Conservation (phyloP, 2,329 filamentous ascomycete genomes). For the Catunica adiposa region DNA sequence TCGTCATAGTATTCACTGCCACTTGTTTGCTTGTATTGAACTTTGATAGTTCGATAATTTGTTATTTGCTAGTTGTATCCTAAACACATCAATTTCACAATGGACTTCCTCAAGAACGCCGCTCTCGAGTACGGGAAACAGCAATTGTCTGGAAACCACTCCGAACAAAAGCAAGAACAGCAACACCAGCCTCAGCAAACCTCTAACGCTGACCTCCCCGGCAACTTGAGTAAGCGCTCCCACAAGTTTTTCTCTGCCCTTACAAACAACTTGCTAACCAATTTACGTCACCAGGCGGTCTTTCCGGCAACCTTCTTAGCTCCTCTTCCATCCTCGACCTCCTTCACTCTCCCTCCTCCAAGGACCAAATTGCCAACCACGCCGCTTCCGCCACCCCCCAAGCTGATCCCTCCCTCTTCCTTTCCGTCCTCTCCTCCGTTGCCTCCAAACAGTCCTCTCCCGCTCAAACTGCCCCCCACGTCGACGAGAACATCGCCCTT, state of each 20-base stretch:
- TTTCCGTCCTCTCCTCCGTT: slow-evolving; percentile 30
- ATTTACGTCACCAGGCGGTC: slow-evolving; percentile 4
- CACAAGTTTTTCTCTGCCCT: not conserved
- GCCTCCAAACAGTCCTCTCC: slow-evolving; percentile 33
- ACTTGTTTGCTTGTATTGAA: no score
- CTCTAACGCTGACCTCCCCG: slow-evolving; percentile 4
- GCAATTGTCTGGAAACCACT: slow-evolving; percentile 6
- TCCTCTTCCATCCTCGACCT: slow-evolving; percentile 13
- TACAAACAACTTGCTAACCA: not conserved
- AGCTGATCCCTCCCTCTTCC: slow-evolving; percentile 33
- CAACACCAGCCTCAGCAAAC: slow-evolving; percentile 3
- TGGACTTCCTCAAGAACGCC: slow-evolving; percentile 14
- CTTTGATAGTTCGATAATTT: not conserved
- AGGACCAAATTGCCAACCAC: slow-evolving; percentile 30
- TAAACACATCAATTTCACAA: not conserved
- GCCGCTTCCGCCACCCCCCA: slow-evolving; percentile 31
- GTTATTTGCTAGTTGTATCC: not conserved
- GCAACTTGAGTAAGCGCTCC: slow-evolving; percentile 11
- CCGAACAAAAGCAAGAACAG: slow-evolving; percentile 1
- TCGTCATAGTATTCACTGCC: no score
- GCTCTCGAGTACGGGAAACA: slow-evolving; percentile 12
- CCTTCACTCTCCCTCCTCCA: slow-evolving; percentile 30
- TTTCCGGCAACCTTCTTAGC: slow-evolving; percentile 15
- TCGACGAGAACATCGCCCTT: slow-evolving; percentile 45
- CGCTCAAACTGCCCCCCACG: slow-evolving; percentile 29